These are phyloP conservation scores for Tetrapyrgos nigripes DNA, from an alignment of 1,284 basidiomycete genomes.

Conservation along the genomic window DNA sequence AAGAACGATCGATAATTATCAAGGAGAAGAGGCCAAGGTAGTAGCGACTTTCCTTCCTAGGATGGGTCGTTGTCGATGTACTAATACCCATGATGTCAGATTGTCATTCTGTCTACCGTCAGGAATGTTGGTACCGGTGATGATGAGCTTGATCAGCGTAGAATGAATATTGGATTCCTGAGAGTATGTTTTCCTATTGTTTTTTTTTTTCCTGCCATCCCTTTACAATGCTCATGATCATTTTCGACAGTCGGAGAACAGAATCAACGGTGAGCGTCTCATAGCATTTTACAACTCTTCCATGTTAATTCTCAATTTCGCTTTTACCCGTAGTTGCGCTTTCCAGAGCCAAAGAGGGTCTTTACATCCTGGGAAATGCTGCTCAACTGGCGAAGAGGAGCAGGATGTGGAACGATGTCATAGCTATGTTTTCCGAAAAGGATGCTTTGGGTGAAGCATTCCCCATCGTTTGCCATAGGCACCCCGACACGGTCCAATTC, in stretches of 20 bases:
- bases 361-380: conserved; percentile 77
- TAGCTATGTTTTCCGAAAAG: conserved; percentile 57
- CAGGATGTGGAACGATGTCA: conserved; percentile 64
- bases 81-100: conserved; percentile 27
- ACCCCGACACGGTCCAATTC: conserved; percentile 49
- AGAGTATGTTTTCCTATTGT: conserved; percentile 58
- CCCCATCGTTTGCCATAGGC: conserved; percentile 64
- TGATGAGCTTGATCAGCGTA: conserved; percentile 41
- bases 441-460: conserved; percentile 58
- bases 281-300: background rate
- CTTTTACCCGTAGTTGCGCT: conserved; percentile 57
- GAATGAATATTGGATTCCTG: conserved; percentile 67
- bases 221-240: background rate
- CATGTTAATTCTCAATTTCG: background rate
- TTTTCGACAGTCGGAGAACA: conserved; percentile 54
- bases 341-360: conserved; percentile 75
- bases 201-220: no score
- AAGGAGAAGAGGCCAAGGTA: conserved; percentile 71
- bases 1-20: conserved; percentile 80
- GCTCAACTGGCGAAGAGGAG: conserved; percentile 50
- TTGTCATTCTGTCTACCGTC: conserved; percentile 76
- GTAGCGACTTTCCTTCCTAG: conserved; percentile 2
- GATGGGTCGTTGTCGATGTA: conserved; percentile 4
- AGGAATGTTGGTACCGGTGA: conserved; percentile 62
- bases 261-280: conserved; percentile 52